Base-by-base conservation (phyloP, 2,329 filamentous ascomycete genomes). In the Arthrobotrys sinensis region DNA sequence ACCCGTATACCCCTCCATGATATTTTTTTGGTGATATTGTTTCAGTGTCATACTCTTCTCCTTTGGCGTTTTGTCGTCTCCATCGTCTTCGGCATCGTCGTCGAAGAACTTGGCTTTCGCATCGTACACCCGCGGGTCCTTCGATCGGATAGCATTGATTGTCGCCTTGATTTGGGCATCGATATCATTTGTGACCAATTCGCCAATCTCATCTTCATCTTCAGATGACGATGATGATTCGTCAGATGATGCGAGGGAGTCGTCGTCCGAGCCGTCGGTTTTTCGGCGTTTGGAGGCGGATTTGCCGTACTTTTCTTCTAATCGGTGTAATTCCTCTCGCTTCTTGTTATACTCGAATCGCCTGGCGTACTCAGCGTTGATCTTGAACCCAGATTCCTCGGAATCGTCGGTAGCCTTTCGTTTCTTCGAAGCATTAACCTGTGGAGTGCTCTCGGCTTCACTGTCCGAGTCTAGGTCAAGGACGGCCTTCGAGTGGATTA, bases 281-380 rank as follows among this genome's bases (percentile, higher is more conserved):
- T 68, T 68, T 6, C 62, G 32, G 14, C 72, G 69, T 57, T 75
- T 60, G 8, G 72, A 46, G 79, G 81, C 65, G 82, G 82, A 40
- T 82, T 88, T 89, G 80, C 88, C 89, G 84, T 92, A 93, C 85
- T 97, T 98, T 82, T 97, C 92, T 85, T 98, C 94, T 83, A 98
- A 84, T 83, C 89, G 88, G 14, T 94, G 91, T 80, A 90, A 86
- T 84, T 99, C 96, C 83, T 97, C 94, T 73, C 95, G 90, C 86
- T 97, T 97, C 87, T 98, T 97, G 86, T 99, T 99, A 86, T 98
- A 89, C 84, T 99, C 96, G 82, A 97, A 98, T 46, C 93, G 89
- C 81, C 89, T 90, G 50, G 96, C 96, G 84, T 91, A 99, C 65
- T 96, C 93, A 83, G 94, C 88, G 85, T 99, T 98, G 85, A 99